Percentiles rank a stretch among this genome's conserved stretches.
phyloP scores from a whole-genome alignment of 208 protist species.

The Naegleria lovaniensis region DNA sequence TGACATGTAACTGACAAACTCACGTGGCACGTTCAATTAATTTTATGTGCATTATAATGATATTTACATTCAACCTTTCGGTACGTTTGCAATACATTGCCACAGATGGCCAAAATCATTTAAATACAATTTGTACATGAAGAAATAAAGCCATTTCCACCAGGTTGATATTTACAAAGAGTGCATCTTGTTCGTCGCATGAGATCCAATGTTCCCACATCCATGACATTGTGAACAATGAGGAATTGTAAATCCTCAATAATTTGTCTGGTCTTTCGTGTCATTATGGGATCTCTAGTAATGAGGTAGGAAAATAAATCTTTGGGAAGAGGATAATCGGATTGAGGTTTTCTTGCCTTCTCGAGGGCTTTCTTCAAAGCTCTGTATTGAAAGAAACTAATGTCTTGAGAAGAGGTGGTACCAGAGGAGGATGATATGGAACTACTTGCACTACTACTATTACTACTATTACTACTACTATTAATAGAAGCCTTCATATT shows the following conservation, averaged over 20 bases:
- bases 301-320: background rate
- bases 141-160: background rate
- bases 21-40: too few relatives aligned
- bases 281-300: background rate
- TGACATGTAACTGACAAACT: too few relatives aligned
- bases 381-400: background rate
- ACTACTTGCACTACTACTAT: background rate
- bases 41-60: too few relatives aligned
- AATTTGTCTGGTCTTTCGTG: background rate
- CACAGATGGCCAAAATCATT: background rate
- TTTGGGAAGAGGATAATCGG: background rate
- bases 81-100: too few relatives aligned
- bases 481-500: background rate
- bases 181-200: background rate
- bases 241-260: background rate
- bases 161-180: background rate
- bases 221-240: slow-evolving; percentile 25
- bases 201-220: background rate
- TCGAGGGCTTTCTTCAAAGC: background rate
- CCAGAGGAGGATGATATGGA: background rate
- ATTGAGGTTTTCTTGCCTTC: background rate
- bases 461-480: background rate
- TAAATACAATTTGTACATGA: slow-evolving; percentile 20
- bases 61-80: too few relatives aligned
- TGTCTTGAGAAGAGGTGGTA: background rate